phyloP scores from a whole-genome alignment of 1,284 basidiomycete genomes.

The Trametes polyzona region DNA sequence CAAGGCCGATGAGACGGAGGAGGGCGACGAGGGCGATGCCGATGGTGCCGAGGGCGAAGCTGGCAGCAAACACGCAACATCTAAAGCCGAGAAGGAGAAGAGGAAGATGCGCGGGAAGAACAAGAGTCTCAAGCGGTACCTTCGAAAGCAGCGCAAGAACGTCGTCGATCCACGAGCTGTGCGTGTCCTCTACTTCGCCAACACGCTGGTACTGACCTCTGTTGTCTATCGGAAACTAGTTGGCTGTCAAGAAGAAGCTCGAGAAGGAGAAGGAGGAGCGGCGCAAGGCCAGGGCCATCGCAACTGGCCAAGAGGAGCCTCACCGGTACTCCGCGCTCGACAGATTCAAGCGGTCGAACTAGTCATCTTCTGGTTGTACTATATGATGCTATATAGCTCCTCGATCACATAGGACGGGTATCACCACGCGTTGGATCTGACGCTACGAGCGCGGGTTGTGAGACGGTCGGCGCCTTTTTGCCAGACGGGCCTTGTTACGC shows the following conservation, averaged over 20 bases:
- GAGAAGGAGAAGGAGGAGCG: slow-evolving; percentile 65
- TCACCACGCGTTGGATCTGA: no score
- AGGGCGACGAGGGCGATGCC: slow-evolving; percentile 31
- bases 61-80: not conserved
- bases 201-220: slow-evolving; percentile 6
- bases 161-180: slow-evolving; percentile 89
- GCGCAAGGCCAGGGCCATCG: slow-evolving; percentile 47
- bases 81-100: slow-evolving; percentile 65
- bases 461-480: no score
- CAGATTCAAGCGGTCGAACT: slow-evolving; percentile 50
- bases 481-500: no score
- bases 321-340: slow-evolving; percentile 67
- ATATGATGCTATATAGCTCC: not conserved
- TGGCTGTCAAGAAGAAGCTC: slow-evolving; percentile 70
- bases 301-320: slow-evolving; percentile 43
- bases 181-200: slow-evolving; percentile 35
- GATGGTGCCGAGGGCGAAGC: not conserved
- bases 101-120: slow-evolving; percentile 85
- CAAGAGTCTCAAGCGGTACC: slow-evolving; percentile 82
- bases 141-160: slow-evolving; percentile 91
- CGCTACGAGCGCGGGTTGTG: no score
- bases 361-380: not conserved
- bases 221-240: slow-evolving; percentile 39
- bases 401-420: not conserved
- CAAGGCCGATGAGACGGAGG: slow-evolving; percentile 73